Evolutionary conservation across 2,329 filamentous ascomycete genomes (phyloP).

Genomic region (Sporothrix phasma): DNA sequence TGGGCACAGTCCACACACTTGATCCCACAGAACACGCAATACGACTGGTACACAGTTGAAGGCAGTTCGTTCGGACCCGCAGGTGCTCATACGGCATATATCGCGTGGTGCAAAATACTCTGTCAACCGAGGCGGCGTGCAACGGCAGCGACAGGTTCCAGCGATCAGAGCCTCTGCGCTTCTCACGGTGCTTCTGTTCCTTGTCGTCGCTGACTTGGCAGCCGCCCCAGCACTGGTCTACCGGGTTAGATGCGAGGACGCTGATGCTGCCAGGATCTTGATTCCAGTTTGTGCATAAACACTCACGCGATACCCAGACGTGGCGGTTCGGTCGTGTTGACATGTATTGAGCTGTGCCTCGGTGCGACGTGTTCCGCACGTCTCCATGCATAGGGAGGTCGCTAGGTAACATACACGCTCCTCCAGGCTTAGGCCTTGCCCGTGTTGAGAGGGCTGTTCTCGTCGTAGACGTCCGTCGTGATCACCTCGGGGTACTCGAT

Average conservation of each 20-base stretch:
- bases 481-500: constrained; percentile 47
- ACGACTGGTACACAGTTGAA: not conserved
- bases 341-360: not conserved
- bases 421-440: constrained; percentile 28
- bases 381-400: not conserved
- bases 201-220: not conserved
- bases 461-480: constrained; percentile 47
- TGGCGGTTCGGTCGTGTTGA: not conserved
- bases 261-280: not conserved
- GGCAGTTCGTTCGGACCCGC: not conserved
- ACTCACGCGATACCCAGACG: not conserved
- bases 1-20: not conserved
- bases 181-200: no score
- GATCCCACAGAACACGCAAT: not conserved
- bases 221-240: not conserved
- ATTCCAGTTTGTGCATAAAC: not conserved
- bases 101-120: not conserved
- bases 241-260: not conserved
- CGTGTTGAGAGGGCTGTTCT: constrained; percentile 52
- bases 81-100: not conserved
- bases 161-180: not conserved
- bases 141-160: not conserved
- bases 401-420: not conserved
- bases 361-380: not conserved
- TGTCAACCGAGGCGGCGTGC: not conserved